These are phyloP conservation scores for Onygena corvina DNA, from an alignment of 2,329 filamentous ascomycete genomes.

Conservation along the genomic window DNA sequence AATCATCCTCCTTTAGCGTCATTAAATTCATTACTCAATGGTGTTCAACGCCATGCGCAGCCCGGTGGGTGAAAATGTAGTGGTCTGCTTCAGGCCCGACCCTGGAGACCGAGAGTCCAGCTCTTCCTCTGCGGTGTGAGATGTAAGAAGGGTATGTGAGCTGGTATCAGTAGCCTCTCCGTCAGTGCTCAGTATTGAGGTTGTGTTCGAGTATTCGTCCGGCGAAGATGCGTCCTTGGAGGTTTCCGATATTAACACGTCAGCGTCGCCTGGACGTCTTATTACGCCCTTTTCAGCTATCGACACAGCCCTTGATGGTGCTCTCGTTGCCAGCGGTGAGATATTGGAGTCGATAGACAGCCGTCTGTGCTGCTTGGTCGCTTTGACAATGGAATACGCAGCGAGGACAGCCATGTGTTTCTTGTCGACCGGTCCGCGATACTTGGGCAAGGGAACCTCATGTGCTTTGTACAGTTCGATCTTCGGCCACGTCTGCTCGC, in stretches of 20 bases:
- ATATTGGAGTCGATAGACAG: slow-evolving; percentile 29
- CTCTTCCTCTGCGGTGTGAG: slow-evolving; percentile 6
- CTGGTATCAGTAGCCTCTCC: slow-evolving; percentile 9
- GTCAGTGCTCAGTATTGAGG: not conserved
- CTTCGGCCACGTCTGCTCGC: slow-evolving; percentile 28
- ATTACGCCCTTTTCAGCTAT: not conserved
- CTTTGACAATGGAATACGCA: slow-evolving; percentile 32
- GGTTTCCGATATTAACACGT: not conserved
- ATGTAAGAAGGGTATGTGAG: slow-evolving; percentile 12
- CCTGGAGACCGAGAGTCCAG: not conserved
- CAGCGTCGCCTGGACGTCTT: not conserved
- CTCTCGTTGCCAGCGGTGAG: slow-evolving; percentile 23
- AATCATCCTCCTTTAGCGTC: not conserved
- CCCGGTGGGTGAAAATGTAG: not conserved
- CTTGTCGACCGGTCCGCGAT: slow-evolving; percentile 37
- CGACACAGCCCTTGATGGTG: slow-evolving; percentile 7
- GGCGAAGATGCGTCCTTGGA: not conserved
- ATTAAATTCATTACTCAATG: slow-evolving; percentile 1
- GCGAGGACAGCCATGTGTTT: slow-evolving; percentile 34
- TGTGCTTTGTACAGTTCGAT: slow-evolving; percentile 39
- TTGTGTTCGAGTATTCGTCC: not conserved
- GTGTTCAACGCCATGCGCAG: slow-evolving; percentile 1
- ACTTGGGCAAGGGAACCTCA: slow-evolving; percentile 39
- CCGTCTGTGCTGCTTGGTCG: slow-evolving; percentile 24
- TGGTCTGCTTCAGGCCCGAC: slow-evolving; percentile 1